Percentiles rank a stretch among this genome's conserved stretches.
These are phyloP conservation scores for Coffea canephora DNA, from an alignment of 257 asterid genomes.

Conservation along the genomic window DNA sequence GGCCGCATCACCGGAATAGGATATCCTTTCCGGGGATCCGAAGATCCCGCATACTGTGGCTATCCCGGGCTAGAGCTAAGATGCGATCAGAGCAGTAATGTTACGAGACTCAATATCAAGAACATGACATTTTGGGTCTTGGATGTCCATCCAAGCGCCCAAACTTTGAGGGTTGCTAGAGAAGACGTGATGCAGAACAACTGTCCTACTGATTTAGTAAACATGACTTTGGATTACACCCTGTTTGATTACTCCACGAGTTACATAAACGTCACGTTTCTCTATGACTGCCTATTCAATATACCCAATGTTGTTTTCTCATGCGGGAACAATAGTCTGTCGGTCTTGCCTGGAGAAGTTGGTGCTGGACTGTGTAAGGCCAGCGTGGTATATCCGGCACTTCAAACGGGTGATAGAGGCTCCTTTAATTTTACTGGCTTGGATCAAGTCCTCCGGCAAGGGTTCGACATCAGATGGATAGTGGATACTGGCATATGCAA, in stretches of 20 bases:
- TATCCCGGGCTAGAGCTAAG: conserved; percentile 54
- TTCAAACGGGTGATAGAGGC: conserved; percentile 16
- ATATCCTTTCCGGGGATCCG: conserved; percentile 54
- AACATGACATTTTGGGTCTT: conserved; percentile 37
- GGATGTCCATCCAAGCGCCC: conserved; percentile 27
- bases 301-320: conserved; percentile 26
- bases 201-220: conserved; percentile 51
- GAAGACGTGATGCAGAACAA: conserved; percentile 42
- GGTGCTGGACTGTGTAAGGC: conserved; percentile 45
- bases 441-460: conserved; percentile 38
- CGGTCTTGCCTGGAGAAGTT: conserved; percentile 36
- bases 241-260: conserved; percentile 39
- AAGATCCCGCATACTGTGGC: conserved; percentile 61
- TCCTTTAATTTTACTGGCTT: conserved; percentile 20
- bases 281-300: conserved; percentile 47
- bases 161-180: conserved; percentile 52
- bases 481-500: conserved; percentile 39
- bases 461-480: conserved; percentile 58
- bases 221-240: conserved; percentile 54
- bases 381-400: conserved; percentile 52
- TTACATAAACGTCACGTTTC: conserved; percentile 50
- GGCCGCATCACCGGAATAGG: conserved; percentile 41
- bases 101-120: conserved; percentile 44
- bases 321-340: conserved; percentile 31
- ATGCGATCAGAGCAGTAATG: conserved; percentile 26